These are phyloP conservation scores for Chlamydomonas eustigma DNA, from an alignment of 139 green algal genomes.

Conservation along the genomic window DNA sequence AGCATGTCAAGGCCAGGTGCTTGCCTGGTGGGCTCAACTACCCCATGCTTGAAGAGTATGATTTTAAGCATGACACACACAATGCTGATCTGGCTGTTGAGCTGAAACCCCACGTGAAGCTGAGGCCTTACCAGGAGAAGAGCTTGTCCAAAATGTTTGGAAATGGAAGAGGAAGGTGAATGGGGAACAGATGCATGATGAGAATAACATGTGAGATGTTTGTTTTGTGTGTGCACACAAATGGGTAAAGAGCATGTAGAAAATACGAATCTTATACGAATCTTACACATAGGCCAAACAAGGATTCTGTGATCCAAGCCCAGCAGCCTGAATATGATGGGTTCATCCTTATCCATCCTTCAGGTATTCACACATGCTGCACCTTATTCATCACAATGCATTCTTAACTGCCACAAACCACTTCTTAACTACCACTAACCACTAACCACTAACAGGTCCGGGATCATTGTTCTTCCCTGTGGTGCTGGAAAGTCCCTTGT, in stretches of 20 bases:
- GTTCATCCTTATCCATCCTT: too few relatives aligned
- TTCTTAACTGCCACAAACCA: too few relatives aligned
- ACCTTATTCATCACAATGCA: too few relatives aligned
- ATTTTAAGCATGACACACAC: slow-evolving; percentile 66
- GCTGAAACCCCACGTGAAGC: slow-evolving; percentile 86
- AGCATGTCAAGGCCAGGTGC: slow-evolving; percentile 93
- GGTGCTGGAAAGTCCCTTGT: slow-evolving; percentile 93
- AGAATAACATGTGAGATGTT: too few relatives aligned
- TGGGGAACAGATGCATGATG: too few relatives aligned
- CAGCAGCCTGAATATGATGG: too few relatives aligned
- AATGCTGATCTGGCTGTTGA: slow-evolving; percentile 35
- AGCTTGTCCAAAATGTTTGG: slow-evolving; percentile 98
- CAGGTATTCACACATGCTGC: too few relatives aligned
- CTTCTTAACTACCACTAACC: background rate
- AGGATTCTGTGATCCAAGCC: too few relatives aligned
- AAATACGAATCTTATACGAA: too few relatives aligned
- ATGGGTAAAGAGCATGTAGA: too few relatives aligned
- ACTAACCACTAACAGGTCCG: slow-evolving; percentile 39
- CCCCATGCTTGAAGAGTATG: slow-evolving; percentile 98
- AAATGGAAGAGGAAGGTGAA: slow-evolving; percentile 80
- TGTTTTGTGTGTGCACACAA: too few relatives aligned
- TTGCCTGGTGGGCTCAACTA: slow-evolving; percentile 85
- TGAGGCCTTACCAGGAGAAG: slow-evolving; percentile 93
- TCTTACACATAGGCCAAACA: too few relatives aligned
- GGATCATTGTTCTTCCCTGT: slow-evolving; percentile 98